Evolutionary conservation across 768 basidiomycete genomes (phyloP), one percentile per base, ranked within the genome.

Genomic region (Tephrocybe sp.): DNA sequence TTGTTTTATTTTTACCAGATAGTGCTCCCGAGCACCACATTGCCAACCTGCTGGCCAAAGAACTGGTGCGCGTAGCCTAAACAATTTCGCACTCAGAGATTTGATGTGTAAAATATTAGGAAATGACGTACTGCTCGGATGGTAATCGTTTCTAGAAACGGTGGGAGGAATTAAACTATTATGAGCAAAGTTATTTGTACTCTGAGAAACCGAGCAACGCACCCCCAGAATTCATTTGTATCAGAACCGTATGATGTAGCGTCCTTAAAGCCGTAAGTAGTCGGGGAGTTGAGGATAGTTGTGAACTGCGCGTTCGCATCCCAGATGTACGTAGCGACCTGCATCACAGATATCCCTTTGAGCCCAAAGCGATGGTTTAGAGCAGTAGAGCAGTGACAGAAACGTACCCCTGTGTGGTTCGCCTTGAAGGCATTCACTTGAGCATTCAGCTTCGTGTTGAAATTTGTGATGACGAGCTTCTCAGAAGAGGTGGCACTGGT

Each of bases 171-270:
- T 6, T 11, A 36, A n/a, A n/a, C n/a, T 36, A 18, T 50, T 14
- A 23, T 34, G 48, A 32, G 24, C 15, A 14, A 9, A 21, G 11
- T 21, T 45, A 34, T 30, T n/a, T 17, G 12, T 32, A n/a, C n/a
- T n/a, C n/a, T 44, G 11, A 12, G 48, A 25, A 41, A 10, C 15
- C 18, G 25, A 2, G n/a, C 0, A 42, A 62, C 76, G 50, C 55
- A 80, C 79, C 76, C 77, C 81, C 81, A 83, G 72, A 83, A 83
- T 43, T 73, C 66, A 12, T 71, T 72, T 12, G 71, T 33, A 25
- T 63, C 68, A 18, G 61, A 63, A 9, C 80, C 81, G 49, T 68
- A 77, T 0, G 75, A 71, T 2, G 73, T 75, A 2, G 73, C 73
- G 56, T 85, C 81, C n/a, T 70, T 66, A 62, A 84, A 82, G 0